Evolutionary conservation across 2,329 filamentous ascomycete genomes (phyloP).

Genomic region (Colletotrichum abscissum): DNA sequence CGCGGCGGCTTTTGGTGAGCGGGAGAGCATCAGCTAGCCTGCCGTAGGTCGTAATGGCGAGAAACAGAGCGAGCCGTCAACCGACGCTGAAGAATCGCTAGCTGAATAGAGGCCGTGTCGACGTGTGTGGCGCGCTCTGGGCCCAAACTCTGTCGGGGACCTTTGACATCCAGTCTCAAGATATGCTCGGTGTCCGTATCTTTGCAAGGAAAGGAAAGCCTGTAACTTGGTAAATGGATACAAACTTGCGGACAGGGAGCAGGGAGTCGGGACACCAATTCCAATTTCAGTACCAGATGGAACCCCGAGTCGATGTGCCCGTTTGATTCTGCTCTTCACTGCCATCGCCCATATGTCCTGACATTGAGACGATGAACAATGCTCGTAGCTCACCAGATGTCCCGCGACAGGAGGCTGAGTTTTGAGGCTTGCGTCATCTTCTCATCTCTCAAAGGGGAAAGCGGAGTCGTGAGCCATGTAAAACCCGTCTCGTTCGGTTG

Average conservation of each 20-base stretch:
- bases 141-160: constrained; percentile 9
- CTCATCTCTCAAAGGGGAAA: not conserved
- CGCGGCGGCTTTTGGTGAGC: constrained; percentile 1
- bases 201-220: not conserved
- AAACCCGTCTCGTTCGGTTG: not conserved
- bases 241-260: not conserved
- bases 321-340: not conserved
- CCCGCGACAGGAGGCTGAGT: not conserved
- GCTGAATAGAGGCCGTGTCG: not conserved
- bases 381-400: not conserved
- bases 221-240: too few species aligned
- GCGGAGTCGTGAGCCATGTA: not conserved
- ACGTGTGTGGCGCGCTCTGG: constrained; percentile 15
- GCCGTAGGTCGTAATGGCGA: not conserved
- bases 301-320: not conserved
- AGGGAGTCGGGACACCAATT: not conserved
- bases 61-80: not conserved
- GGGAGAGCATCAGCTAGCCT: constrained; percentile 14
- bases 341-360: not conserved
- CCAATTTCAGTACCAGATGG: not conserved
- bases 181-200: not conserved
- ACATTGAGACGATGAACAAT: not conserved
- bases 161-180: not conserved
- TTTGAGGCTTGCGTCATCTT: not conserved
- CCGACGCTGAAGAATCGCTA: constrained; percentile 29